phyloP scores from a whole-genome alignment of 179 eudicot genomes.

The Amaranthus tricolor region DNA sequence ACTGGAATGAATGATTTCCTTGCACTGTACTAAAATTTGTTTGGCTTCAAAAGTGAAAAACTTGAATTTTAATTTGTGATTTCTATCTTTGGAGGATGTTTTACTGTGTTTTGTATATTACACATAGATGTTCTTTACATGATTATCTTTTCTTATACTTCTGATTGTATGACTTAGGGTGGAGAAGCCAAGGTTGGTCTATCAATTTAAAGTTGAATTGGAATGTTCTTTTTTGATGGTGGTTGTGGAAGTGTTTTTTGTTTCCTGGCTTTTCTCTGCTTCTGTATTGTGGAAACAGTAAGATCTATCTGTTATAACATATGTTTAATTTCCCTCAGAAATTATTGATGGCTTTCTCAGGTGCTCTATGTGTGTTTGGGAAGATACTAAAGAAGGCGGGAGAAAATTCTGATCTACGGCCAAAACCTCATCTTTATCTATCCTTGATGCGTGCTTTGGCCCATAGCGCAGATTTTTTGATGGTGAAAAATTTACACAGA shows the following conservation, averaged over 20 bases:
- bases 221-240: not conserved
- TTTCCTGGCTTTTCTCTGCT: constrained; percentile 1
- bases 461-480: constrained; percentile 46
- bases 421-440: constrained; percentile 73
- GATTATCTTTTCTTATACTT: not conserved
- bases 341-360: constrained; percentile 25
- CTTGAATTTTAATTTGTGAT: not conserved
- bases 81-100: not conserved
- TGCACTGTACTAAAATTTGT: not conserved
- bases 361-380: constrained; percentile 61
- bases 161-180: not conserved
- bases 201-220: not conserved
- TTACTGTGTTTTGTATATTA: not conserved
- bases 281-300: not conserved
- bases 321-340: not conserved
- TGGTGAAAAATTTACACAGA: constrained; percentile 47
- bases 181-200: not conserved
- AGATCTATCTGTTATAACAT: not conserved
- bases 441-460: constrained; percentile 73
- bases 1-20: not conserved
- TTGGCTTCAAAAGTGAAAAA: too few species aligned
- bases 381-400: constrained; percentile 52
- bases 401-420: constrained; percentile 40
- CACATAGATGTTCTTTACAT: not conserved
- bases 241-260: not conserved